Evolutionary conservation across 805 yeast species (phyloP), one percentile per base, ranked within the genome.

Genomic region (Kockiozyma suomiensis): DNA sequence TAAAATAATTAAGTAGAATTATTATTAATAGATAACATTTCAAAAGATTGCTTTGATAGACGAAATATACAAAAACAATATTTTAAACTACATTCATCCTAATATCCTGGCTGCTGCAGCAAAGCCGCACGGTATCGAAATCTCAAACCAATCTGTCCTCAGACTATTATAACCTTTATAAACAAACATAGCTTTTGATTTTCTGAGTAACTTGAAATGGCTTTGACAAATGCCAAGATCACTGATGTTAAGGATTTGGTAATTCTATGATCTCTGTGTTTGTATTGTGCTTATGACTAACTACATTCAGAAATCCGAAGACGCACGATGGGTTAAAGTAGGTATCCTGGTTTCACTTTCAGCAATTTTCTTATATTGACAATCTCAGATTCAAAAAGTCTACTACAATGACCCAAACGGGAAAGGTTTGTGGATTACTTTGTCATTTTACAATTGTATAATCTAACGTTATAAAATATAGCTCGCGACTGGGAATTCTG

Each of bases 401-500:
- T 80, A 82, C 48, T 90, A 89, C 72, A 61, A 68, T n/a, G 96
- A 88, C 66, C 93, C 96, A 4, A 76, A 76, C 26, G 96, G 96
- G 0, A 76, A 73, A 15, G 62, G 70, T 42, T 62, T 62, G 38
- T 25, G 7, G 13, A n/a, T n/a, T 33, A 25, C 25, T 54, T 23
- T 26, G 23, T 17, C 32, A 25, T 15, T 26, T 30, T 30, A 15
- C 41, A n/a, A 17, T 7, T 7, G 28, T 49, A 4, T 19, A 13
- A 23, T 6, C 35, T n/a, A n/a, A 40, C 26, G 15, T 1, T 13
- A 2, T 17, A 13, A 3, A 13, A 17, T 40, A 28, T 19, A 70
- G 72, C 71, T 15, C 80, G 97, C 42, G 86, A 85, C 53, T 93
- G 98, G 97, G 99, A 93, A 74, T 86, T 85, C 82, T 96, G 96